Evolutionary conservation across 23 red algal species (phyloP), one percentile per base, ranked within the genome.

Genomic region (Agarophyton chilense): DNA sequence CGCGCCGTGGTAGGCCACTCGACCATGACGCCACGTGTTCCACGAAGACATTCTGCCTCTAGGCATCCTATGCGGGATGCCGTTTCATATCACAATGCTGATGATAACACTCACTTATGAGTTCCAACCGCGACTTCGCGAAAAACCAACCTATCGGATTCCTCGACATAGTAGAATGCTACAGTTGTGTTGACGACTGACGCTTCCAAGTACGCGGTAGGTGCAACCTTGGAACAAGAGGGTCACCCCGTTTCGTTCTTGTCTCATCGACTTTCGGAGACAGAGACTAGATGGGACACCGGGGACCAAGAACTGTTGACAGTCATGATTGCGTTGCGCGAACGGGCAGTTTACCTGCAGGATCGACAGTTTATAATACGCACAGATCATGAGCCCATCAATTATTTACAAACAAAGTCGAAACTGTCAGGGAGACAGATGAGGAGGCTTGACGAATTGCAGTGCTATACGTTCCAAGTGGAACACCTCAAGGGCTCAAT

Each of bases 311-410:
- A 87, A 10, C 45, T 75, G 0, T 31, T 87, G 11, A 64, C 82
- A 17, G 36, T 87, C 2, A 75, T 92, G 67, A 71, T 72, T 32
- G 75, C 88, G 17, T 7, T 82, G 10, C 58, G 58, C 1, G 53
- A 81, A 31, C 82, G 88, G 88, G 78, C 46, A 22, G 44, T 82
- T 13, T 82, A 82, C 44, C 77, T 92, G 21, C 25, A 40, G 73
- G 88, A 66, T 19, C 49, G 77, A 55, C 42, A 0, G 0, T 92
- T 82, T 46, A 28, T 74, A 70, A 39, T 83, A 4, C 43, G 55
- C 29, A 77, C 88, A 24, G 62, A 92, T 51, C 85, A 79, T 62
- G 85, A 89, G 64, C 71, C 85, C 10, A 78, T 89, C 16, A 77
- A 43, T 11, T 78, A 89, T 41, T 29, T 89, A 10, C 85, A 78